phyloP scores from a whole-genome alignment of 257 asterid species.

The Linderniella brevidens region DNA sequence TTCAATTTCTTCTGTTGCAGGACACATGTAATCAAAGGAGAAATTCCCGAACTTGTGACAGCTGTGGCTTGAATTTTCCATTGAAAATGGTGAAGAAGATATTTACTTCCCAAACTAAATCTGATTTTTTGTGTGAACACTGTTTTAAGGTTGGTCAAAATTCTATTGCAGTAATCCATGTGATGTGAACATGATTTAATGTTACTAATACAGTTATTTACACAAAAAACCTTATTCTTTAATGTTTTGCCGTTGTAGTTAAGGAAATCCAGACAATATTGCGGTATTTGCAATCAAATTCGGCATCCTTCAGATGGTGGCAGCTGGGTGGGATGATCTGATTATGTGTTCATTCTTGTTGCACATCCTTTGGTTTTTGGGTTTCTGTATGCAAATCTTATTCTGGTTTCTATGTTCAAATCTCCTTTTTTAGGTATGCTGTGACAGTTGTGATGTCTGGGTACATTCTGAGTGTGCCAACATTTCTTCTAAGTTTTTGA shows the following conservation, averaged over 20 bases:
- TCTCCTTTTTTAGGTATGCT: constrained; percentile 53
- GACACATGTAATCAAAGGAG: constrained; percentile 24
- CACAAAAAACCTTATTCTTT: not conserved
- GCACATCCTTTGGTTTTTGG: constrained; percentile 5
- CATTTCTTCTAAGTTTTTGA: constrained; percentile 31
- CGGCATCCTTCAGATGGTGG: constrained; percentile 98
- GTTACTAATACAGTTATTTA: not conserved
- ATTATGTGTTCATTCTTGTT: constrained; percentile 7
- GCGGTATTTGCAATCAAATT: constrained; percentile 80
- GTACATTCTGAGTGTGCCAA: constrained; percentile 89
- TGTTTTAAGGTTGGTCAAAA: constrained; percentile 51
- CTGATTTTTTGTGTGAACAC: constrained; percentile 52
- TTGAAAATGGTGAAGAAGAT: constrained; percentile 54
- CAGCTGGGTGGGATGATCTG: constrained; percentile 68
- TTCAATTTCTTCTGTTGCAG: constrained; percentile 25
- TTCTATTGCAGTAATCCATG: constrained; percentile 1
- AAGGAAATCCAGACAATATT: constrained; percentile 63
- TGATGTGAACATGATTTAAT: too few species aligned
- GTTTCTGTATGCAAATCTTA: not conserved
- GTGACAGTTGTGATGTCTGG: constrained; percentile 92
- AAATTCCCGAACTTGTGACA: constrained; percentile 44
- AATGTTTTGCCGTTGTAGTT: constrained; percentile 28
- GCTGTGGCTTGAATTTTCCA: constrained; percentile 58
- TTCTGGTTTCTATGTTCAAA: constrained; percentile 8
- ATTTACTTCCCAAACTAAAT: constrained; percentile 20